Evolutionary conservation across 108 stramenopile genomes (phyloP).

Genomic region (Asterionellopsis glacialis): DNA sequence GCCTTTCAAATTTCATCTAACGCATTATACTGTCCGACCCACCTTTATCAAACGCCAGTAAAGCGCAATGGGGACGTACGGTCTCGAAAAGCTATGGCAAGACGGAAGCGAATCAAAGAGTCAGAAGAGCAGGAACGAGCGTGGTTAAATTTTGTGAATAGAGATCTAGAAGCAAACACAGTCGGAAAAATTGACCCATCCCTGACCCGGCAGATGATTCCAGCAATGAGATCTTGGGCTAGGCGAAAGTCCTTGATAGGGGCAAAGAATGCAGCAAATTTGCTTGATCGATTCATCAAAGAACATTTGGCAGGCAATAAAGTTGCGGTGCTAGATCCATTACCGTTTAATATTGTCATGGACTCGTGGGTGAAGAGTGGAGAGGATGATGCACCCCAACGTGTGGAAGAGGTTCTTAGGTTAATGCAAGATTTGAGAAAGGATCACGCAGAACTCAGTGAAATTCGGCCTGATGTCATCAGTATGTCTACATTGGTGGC

Average conservation of each 20-base stretch:
- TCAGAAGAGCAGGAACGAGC: no score
- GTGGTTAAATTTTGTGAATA: no score
- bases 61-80: no score
- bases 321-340: conserved; percentile 5
- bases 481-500: conserved; percentile 26
- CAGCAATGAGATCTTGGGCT: conserved; percentile 2
- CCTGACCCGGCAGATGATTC: not conserved
- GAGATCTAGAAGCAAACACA: no score
- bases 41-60: no score
- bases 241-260: not conserved
- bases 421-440: conserved; percentile 19
- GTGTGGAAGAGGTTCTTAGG: conserved; percentile 18
- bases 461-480: conserved; percentile 21
- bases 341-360: conserved; percentile 28
- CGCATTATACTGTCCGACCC: no score
- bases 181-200: no score
- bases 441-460: conserved; percentile 2
- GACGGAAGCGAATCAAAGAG: no score
- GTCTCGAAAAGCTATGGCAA: no score
- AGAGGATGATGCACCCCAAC: conserved; percentile 11
- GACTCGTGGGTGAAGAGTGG: conserved; percentile 24
- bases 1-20: no score
- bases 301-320: conserved; percentile 26
- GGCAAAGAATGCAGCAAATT: conserved; percentile 19
- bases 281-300: conserved; percentile 24